phyloP scores from a whole-genome alignment of 1,139 yeast species.

The Blastobotrys illinoisensis region DNA sequence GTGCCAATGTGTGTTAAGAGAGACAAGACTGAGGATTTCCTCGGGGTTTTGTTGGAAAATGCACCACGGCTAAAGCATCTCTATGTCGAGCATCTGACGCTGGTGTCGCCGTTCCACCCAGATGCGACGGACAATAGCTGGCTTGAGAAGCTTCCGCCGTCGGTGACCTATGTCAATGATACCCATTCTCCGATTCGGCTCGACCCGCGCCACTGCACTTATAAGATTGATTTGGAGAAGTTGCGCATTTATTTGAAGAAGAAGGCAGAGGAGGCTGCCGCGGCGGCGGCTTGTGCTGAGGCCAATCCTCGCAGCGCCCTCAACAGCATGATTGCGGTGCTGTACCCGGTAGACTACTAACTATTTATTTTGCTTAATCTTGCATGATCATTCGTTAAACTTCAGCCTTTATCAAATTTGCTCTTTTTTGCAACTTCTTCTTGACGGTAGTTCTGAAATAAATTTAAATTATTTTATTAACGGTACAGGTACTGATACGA shows the following conservation, averaged over 20 bases:
- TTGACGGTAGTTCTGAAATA: no score
- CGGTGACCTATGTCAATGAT: neutral
- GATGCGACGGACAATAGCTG: neutral
- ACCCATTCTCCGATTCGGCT: neutral
- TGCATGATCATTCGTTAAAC: no score
- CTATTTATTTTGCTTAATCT: neutral
- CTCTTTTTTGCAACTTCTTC: no score
- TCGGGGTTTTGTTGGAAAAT: neutral
- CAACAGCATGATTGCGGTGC: no score
- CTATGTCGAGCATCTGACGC: conserved; percentile 9
- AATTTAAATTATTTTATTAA: no score
- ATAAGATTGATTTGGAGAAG: neutral
- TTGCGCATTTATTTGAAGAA: neutral
- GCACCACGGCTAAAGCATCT: conserved; percentile 1
- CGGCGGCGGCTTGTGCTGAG: neutral
- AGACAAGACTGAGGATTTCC: neutral
- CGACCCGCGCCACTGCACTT: neutral
- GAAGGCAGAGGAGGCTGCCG: neutral
- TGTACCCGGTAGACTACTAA: neutral
- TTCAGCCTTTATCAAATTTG: no score
- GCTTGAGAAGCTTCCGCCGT: neutral
- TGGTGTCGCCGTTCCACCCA: neutral
- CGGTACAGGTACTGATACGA: no score
- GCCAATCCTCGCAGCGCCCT: neutral
- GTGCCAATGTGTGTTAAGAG: conserved; percentile 6